Base-by-base conservation (phyloP, 257 asterid genomes). In the Plectranthus barbatus region DNA sequence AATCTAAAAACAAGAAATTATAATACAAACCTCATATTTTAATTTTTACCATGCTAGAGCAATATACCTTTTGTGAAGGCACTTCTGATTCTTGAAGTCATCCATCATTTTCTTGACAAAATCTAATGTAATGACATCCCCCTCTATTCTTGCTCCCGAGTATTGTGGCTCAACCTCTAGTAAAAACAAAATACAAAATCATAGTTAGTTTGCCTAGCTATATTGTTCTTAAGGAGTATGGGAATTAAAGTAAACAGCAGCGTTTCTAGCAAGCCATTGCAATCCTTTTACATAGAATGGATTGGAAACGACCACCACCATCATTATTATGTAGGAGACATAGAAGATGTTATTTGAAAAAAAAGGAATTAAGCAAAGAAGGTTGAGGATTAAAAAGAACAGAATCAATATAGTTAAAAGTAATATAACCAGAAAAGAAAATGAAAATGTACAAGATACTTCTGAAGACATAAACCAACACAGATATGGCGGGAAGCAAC, bases 51-150 rank as follows among this genome's bases (percentile, higher is more conserved):
- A 50, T 14, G 62, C 19, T 45, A 44, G 52, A 48, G 52, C 46
- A 21, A 58, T 54, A 82, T 75, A 93, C 99, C 97, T 72, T 76
- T 77, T 85, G 60, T 93, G 99, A 41, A 93, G 71, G 69, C 69
- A 72, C 86, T 86, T 93, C 76, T 87, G 97, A 10, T 83, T 90
- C 84, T 82, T 93, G 89, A 93, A 93, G 67, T 93, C 97, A 26
- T 93, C 89, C 90, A 93, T 79, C 97, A 93, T 90, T 74, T 81
- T 77, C 83, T 85, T 85, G 74, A 93, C 94, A 76, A 93, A 93
- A 69, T 90, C 97, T 78, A 90, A 77, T 51, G 97, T 85, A 48
- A 93, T 86, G 64, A 78, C 81, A 61, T 93, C 96, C 6, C 96
- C 99, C 68, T 90, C 95, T 46, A 87, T 90, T 78, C 87, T 87